A percentile compares a stretch with the other conserved stretches of the same genome.
phyloP scores from a whole-genome alignment of 2,329 filamentous ascomycete genomes.

The Tolypocladium tundrense region DNA sequence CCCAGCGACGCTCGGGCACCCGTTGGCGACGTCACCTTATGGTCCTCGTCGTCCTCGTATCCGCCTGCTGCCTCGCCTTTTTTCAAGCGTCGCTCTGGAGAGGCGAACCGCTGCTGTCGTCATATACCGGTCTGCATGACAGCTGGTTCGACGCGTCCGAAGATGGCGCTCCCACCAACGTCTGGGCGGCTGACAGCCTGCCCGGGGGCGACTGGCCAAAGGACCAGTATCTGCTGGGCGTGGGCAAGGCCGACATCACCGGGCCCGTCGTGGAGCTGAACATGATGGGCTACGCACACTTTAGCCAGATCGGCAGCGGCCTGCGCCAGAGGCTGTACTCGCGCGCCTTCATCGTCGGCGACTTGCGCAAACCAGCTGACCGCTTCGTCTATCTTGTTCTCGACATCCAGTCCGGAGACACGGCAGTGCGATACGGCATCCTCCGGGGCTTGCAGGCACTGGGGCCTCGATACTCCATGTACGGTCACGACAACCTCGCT shows the following conservation, averaged over 20 bases:
- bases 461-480: slow-evolving; percentile 58
- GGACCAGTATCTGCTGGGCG: slow-evolving; percentile 35
- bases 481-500: slow-evolving; percentile 72
- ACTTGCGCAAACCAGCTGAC: slow-evolving; percentile 51
- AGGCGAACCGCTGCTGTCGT: slow-evolving; percentile 7
- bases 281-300: slow-evolving; percentile 79
- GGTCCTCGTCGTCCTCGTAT: slow-evolving; percentile 6
- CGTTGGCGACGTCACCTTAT: slow-evolving; percentile 4
- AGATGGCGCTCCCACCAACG: slow-evolving; percentile 2
- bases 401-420: slow-evolving; percentile 81
- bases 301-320: slow-evolving; percentile 69
- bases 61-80: slow-evolving; percentile 6
- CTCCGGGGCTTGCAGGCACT: slow-evolving; percentile 58
- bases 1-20: not conserved
- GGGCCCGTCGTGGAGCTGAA: slow-evolving; percentile 80
- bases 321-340: slow-evolving; percentile 78
- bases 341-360: slow-evolving; percentile 76
- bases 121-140: slow-evolving; percentile 2
- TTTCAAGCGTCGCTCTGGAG: slow-evolving; percentile 8
- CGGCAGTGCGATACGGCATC: slow-evolving; percentile 74
- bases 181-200: slow-evolving; percentile 6
- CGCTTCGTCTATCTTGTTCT: slow-evolving; percentile 78
- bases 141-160: not conserved
- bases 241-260: slow-evolving; percentile 45
- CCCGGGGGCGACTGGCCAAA: slow-evolving; percentile 6